These are phyloP conservation scores for Acrodontium crateriforme DNA, from an alignment of 2,329 filamentous ascomycete species.

Conservation along the genomic window DNA sequence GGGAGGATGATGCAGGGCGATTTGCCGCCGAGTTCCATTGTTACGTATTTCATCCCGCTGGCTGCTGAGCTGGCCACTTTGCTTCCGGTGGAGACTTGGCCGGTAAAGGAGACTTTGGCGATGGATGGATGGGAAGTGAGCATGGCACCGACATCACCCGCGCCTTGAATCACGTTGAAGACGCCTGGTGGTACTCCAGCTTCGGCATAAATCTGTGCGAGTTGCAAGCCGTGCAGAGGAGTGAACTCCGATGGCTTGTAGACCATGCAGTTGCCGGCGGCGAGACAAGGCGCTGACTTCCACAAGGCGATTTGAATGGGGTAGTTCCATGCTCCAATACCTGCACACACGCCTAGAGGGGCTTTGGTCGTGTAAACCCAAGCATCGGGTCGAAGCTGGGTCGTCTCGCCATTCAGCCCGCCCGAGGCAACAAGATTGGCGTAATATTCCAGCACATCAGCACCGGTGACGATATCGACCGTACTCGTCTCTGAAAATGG, in stretches of 20 bases:
- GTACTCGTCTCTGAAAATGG: slow-evolving; percentile 71
- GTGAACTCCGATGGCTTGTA: slow-evolving; percentile 87
- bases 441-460: slow-evolving; percentile 77
- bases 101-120: slow-evolving; percentile 81
- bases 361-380: slow-evolving; percentile 76
- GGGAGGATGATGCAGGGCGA: slow-evolving; percentile 67
- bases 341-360: slow-evolving; percentile 68
- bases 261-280: slow-evolving; percentile 78
- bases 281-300: slow-evolving; percentile 77
- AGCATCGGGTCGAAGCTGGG: slow-evolving; percentile 58
- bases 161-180: slow-evolving; percentile 77
- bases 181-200: slow-evolving; percentile 70
- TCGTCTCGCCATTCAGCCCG: slow-evolving; percentile 67
- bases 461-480: slow-evolving; percentile 70
- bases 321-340: slow-evolving; percentile 87
- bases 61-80: slow-evolving; percentile 68
- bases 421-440: slow-evolving; percentile 65
- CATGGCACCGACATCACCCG: slow-evolving; percentile 61
- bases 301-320: slow-evolving; percentile 82
- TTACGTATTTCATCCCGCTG: slow-evolving; percentile 74
- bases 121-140: slow-evolving; percentile 59
- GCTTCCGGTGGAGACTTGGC: slow-evolving; percentile 68
- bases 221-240: slow-evolving; percentile 61
- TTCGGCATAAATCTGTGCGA: slow-evolving; percentile 64
- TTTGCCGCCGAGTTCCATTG: slow-evolving; percentile 85